Evolutionary conservation across 805 yeast species (phyloP).

Genomic region (Spathaspora girioi): DNA sequence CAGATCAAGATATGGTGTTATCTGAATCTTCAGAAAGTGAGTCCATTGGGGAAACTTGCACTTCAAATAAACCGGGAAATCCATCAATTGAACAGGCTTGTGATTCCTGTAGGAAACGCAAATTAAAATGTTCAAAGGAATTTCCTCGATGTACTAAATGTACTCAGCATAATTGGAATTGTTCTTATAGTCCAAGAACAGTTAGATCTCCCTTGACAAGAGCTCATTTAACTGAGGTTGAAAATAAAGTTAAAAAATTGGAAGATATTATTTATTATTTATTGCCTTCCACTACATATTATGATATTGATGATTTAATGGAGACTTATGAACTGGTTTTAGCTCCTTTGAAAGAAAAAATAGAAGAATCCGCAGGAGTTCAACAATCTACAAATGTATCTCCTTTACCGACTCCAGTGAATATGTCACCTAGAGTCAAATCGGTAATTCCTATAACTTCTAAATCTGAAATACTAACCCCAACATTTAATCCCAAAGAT

Average conservation of each 20-base stretch:
- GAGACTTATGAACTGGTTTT: conserved; percentile 13
- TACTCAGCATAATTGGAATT: conserved; percentile 64
- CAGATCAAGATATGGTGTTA: background rate
- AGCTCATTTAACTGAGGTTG: conserved; percentile 75
- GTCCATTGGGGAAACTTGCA: background rate
- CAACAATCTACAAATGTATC: background rate
- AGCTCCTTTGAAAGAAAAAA: conserved; percentile 3
- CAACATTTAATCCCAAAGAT: background rate
- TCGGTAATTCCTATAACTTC: background rate
- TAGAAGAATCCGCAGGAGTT: conserved; percentile 1
- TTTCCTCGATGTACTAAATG: conserved; percentile 77
- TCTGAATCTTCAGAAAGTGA: background rate
- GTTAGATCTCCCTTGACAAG: conserved; percentile 80
- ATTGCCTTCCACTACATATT: conserved; percentile 19
- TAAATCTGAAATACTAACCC: background rate
- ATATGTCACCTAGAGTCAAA: background rate
- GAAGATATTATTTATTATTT: conserved; percentile 29
- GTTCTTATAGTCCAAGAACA: conserved; percentile 74
- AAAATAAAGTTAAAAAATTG: conserved; percentile 37
- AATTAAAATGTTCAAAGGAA: conserved; percentile 77
- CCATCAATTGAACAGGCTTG: conserved; percentile 62
- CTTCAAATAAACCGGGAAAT: background rate
- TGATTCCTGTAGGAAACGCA: conserved; percentile 79
- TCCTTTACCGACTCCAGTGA: conserved; percentile 2
- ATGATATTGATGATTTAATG: conserved; percentile 15